A percentile compares a stretch with the other conserved stretches of the same genome.
phyloP scores from a whole-genome alignment of 495 filamentous ascomycete species.

The Daldinia grandis region DNA sequence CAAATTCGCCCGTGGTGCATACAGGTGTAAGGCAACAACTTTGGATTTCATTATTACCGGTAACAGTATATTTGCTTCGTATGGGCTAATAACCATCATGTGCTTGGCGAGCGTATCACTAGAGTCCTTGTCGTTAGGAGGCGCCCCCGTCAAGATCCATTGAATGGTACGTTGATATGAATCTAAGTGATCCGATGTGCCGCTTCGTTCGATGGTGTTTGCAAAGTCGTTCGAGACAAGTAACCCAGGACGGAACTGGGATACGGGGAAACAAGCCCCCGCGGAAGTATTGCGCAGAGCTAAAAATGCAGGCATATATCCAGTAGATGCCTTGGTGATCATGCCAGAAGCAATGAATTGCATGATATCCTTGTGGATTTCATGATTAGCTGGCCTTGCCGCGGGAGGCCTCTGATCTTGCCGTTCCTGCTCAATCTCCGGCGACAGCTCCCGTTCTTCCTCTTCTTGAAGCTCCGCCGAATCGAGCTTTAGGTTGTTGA shows the following conservation, averaged over 20 bases:
- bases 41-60: conserved; percentile 46
- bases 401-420: conserved; percentile 60
- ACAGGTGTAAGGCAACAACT: conserved; percentile 62
- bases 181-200: conserved; percentile 48
- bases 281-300: conserved; percentile 54
- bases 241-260: conserved; percentile 53
- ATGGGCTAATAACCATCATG: conserved; percentile 69
- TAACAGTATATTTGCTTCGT: conserved; percentile 66
- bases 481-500: conserved; percentile 47
- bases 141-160: conserved; percentile 61
- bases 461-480: conserved; percentile 67
- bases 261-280: conserved; percentile 40
- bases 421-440: conserved; percentile 68
- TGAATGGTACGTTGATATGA: conserved; percentile 65
- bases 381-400: conserved; percentile 51
- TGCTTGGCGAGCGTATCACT: conserved; percentile 21
- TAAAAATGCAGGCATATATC: conserved; percentile 60
- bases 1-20: conserved; percentile 62
- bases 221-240: conserved; percentile 67
- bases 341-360: conserved; percentile 49
- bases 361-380: conserved; percentile 56
- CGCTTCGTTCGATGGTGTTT: conserved; percentile 50
- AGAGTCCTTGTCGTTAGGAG: neutral
- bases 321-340: conserved; percentile 31
- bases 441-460: conserved; percentile 73